Percentiles rank a stretch among this genome's conserved stretches.
Evolutionary conservation across 2,329 filamentous ascomycete genomes (phyloP).

Genomic region (Talaromyces sp.): DNA sequence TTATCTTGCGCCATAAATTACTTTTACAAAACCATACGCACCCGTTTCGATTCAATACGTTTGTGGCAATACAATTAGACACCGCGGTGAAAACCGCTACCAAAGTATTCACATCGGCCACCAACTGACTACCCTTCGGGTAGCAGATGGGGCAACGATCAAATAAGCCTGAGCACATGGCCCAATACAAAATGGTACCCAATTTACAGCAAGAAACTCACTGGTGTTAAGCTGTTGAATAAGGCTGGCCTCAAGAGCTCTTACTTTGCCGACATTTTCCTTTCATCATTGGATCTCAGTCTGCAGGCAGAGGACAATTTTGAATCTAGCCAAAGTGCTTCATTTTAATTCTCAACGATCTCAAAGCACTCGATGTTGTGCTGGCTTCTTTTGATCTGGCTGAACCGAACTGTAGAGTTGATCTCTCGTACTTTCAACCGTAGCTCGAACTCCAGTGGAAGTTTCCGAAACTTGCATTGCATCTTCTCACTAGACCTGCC

Average conservation of each 20-base stretch:
- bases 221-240: background rate
- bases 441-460: background rate
- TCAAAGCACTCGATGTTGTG: background rate
- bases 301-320: background rate
- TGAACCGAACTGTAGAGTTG: background rate
- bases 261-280: background rate
- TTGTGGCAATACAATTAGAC: background rate
- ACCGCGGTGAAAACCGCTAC: background rate
- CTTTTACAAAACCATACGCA: background rate
- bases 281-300: background rate
- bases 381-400: background rate
- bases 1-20: background rate
- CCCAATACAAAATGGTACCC: background rate
- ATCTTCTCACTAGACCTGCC: background rate
- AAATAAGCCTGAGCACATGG: background rate
- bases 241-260: background rate
- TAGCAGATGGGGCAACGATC: background rate
- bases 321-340: background rate
- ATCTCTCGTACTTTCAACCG: background rate
- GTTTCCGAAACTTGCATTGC: background rate
- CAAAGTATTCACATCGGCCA: background rate
- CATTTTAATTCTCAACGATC: background rate
- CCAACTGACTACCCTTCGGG: background rate
- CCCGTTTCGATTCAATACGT: background rate
- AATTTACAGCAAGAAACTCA: background rate